Conservation (phyloP, 495 filamentous ascomycete species). For the Aspergillus conjunctus region DNA sequence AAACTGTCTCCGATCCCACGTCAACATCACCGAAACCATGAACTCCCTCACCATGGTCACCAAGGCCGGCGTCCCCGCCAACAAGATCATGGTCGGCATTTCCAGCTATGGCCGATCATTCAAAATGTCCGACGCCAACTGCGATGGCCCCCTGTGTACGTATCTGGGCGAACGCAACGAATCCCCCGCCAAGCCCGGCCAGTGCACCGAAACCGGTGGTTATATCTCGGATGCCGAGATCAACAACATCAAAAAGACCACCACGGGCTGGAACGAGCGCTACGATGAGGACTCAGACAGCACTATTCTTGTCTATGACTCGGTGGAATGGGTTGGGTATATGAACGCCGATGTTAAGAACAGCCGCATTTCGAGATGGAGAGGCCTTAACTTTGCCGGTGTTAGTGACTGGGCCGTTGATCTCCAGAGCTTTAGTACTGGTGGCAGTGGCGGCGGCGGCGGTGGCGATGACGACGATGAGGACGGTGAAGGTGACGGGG, state of each 20-base stretch:
- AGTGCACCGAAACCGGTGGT: slow-evolving; percentile 24
- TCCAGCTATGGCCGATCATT: slow-evolving; percentile 15
- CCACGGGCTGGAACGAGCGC: not conserved
- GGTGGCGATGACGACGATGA: not conserved
- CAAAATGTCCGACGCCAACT: slow-evolving; percentile 8
- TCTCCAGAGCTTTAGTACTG: slow-evolving; percentile 17
- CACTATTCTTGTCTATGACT: slow-evolving; percentile 43
- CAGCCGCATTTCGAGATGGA: slow-evolving; percentile 21
- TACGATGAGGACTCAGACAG: slow-evolving; percentile 21
- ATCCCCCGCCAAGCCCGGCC: slow-evolving; percentile 1
- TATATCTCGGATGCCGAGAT: slow-evolving; percentile 27
- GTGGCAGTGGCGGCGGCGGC: slow-evolving; percentile 1
- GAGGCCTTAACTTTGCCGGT: slow-evolving; percentile 31
- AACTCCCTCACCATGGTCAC: slow-evolving; percentile 35
- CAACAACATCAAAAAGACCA: slow-evolving; percentile 1
- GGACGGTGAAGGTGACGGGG: not conserved
- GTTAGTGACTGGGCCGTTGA: slow-evolving; percentile 45
- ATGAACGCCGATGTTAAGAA: slow-evolving; percentile 36
- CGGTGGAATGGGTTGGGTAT: slow-evolving; percentile 43
- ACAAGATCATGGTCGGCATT: slow-evolving; percentile 8
- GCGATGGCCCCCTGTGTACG: not conserved
- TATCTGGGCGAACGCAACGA: not conserved
- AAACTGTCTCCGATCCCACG: slow-evolving; percentile 39
- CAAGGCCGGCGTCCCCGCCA: not conserved
- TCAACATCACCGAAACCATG: slow-evolving; percentile 43